Percentiles rank a stretch among this genome's conserved stretches.
phyloP scores from a whole-genome alignment of 352 stramenopile genomes.

The Phytopythium boreale region DNA sequence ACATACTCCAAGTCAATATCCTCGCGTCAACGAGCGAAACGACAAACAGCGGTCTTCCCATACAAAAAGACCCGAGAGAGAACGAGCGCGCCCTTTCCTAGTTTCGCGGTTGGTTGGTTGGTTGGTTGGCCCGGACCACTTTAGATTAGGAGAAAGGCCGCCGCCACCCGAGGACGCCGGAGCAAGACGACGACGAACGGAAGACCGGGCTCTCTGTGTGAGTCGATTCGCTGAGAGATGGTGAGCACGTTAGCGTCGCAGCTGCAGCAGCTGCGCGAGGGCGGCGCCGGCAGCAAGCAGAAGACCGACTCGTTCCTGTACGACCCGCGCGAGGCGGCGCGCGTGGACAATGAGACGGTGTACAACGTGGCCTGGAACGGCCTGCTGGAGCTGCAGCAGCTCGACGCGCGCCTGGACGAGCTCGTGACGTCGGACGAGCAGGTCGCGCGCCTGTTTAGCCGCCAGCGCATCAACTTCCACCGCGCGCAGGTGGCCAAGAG shows the following conservation, averaged over 20 bases:
- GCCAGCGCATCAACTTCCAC: constrained; percentile 80
- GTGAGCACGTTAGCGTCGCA: constrained; percentile 69
- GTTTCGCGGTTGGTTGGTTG: not conserved
- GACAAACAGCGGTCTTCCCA: not conserved
- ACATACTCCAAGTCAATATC: constrained; percentile 25
- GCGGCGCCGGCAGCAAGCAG: constrained; percentile 73
- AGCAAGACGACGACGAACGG: not conserved
- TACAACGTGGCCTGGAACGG: constrained; percentile 87
- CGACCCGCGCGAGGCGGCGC: constrained; percentile 73
- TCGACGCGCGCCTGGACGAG: constrained; percentile 70
- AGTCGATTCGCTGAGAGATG: constrained; percentile 17
- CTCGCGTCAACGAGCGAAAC: constrained; percentile 8
- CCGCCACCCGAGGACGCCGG: not conserved
- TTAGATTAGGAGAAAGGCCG: constrained; percentile 2
- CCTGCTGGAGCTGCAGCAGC: constrained; percentile 70
- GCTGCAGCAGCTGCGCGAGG: constrained; percentile 78
- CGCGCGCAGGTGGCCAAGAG: constrained; percentile 55
- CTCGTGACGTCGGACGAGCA: constrained; percentile 47
- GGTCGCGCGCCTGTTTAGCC: constrained; percentile 59
- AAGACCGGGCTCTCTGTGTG: not conserved
- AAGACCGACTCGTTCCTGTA: constrained; percentile 86
- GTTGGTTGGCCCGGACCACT: constrained; percentile 1
- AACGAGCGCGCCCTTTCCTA: not conserved
- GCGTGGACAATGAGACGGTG: constrained; percentile 79
- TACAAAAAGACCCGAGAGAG: not conserved